A percentile compares a stretch with the other conserved stretches of the same genome.
Conservation (phyloP, 1,139 yeast species). For the Pichia sp. region DNA sequence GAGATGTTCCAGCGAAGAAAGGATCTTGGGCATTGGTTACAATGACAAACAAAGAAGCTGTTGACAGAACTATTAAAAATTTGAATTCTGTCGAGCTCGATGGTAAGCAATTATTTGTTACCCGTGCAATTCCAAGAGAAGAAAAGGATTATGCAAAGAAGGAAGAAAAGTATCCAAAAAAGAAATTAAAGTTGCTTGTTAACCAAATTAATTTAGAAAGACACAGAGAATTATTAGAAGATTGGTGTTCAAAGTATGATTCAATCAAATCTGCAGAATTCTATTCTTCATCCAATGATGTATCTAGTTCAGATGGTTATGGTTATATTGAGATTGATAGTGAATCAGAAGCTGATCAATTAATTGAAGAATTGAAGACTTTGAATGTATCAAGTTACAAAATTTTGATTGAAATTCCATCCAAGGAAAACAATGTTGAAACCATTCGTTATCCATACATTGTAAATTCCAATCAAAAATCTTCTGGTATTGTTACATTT, state of each 20-base stretch:
- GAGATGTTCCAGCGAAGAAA: constrained; percentile 36
- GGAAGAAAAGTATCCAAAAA: constrained; percentile 18
- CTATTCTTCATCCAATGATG: constrained; percentile 20
- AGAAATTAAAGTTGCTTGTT: constrained; percentile 26
- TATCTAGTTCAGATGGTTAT: constrained; percentile 24
- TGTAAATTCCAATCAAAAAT: not conserved
- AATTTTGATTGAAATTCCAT: constrained; percentile 28
- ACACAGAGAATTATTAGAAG: constrained; percentile 22
- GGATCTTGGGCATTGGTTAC: constrained; percentile 49
- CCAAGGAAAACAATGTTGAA: constrained; percentile 12
- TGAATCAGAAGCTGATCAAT: constrained; percentile 25
- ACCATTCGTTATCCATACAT: constrained; percentile 18
- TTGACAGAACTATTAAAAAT: constrained; percentile 28
- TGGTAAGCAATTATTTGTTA: constrained; percentile 31
- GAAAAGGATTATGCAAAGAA: constrained; percentile 27
- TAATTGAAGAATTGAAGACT: constrained; percentile 22
- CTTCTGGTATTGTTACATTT: constrained; percentile 15
- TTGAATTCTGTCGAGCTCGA: constrained; percentile 29
- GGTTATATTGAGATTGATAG: constrained; percentile 30
- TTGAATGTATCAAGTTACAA: constrained; percentile 28
- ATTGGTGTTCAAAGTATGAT: constrained; percentile 25
- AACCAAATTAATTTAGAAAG: constrained; percentile 25
- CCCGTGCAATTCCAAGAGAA: constrained; percentile 33
- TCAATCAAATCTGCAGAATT: constrained; percentile 29
- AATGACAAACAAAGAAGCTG: constrained; percentile 33